Percentiles rank a stretch among this genome's conserved stretches.
phyloP scores from a whole-genome alignment of 2,329 filamentous ascomycete genomes.

The Chaetomiaceae sp. region DNA sequence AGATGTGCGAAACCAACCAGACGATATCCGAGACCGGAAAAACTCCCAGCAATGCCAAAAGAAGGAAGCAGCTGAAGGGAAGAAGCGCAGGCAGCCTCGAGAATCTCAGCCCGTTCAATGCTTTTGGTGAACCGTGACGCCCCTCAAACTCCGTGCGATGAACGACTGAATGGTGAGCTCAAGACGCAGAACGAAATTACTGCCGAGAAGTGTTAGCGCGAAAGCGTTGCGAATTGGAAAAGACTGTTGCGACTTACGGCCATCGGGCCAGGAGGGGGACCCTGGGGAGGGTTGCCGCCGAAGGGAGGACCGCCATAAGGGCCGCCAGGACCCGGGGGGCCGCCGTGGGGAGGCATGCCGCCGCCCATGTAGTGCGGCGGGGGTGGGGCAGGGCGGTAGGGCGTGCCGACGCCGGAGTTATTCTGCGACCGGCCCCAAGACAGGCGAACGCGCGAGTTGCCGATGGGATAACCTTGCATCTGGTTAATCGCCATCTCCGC shows the following conservation, averaged over 20 bases:
- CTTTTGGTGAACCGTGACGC: conserved; percentile 18
- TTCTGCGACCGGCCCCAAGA: conserved; percentile 98
- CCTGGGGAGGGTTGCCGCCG: conserved; percentile 39
- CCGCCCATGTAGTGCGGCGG: conserved; percentile 52
- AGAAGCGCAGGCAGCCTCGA: conserved; percentile 11
- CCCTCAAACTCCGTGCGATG: conserved; percentile 19
- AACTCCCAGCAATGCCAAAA: conserved; percentile 22
- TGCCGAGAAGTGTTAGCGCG: conserved; percentile 9
- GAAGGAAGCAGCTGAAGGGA: conserved; percentile 15
- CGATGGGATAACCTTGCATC: conserved; percentile 99
- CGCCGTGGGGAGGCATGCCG: conserved; percentile 37
- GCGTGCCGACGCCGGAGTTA: conserved; percentile 97
- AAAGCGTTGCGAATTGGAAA: no score
- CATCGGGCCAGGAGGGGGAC: conserved; percentile 31
- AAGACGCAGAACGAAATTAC: conserved; percentile 13
- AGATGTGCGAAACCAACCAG: conserved; percentile 12
- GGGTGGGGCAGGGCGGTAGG: conserved; percentile 85
- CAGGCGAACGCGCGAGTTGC: conserved; percentile 94
- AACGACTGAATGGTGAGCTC: conserved; percentile 13
- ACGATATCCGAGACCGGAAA: conserved; percentile 15
- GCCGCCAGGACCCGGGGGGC: conserved; percentile 42
- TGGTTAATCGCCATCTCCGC: conserved; percentile 99
- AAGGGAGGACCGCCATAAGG: conserved; percentile 45
- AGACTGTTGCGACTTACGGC: conserved; percentile 20
- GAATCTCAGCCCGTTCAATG: conserved; percentile 15